Conservation (phyloP, 768 basidiomycete species). For the Mrakia blollopis region DNA sequence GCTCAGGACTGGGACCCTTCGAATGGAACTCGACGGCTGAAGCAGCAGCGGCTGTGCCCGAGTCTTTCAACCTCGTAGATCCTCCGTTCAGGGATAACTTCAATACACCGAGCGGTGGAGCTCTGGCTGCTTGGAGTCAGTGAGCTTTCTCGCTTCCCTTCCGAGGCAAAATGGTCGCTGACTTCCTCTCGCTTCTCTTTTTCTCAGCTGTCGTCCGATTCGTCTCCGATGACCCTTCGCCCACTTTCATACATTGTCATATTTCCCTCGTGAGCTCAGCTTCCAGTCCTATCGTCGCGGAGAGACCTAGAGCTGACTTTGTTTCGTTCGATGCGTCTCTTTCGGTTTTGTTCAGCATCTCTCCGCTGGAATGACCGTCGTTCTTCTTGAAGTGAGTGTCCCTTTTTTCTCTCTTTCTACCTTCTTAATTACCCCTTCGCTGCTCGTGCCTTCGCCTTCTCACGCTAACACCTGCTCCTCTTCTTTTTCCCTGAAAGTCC, state of each 20-base stretch:
- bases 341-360: not conserved
- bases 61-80: not conserved
- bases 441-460: not conserved
- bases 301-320: not conserved
- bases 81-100: slow-evolving; percentile 2
- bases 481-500: not conserved
- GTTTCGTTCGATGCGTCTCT: not conserved
- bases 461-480: not conserved
- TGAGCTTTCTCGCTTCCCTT: not conserved
- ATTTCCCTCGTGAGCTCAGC: not conserved
- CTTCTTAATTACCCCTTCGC: no score
- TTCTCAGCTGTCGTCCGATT: not conserved
- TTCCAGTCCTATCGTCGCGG: not conserved
- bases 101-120: not conserved
- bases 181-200: not conserved
- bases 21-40: not conserved
- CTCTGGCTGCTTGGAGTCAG: not conserved
- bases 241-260: not conserved
- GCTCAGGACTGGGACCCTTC: not conserved
- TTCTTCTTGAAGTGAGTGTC: not conserved
- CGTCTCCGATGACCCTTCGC: slow-evolving; percentile 1
- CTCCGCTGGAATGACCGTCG: not conserved
- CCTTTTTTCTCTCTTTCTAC: not conserved
- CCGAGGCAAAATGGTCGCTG: not conserved
- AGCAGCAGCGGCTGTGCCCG: not conserved